Evolutionary conservation across 2,329 filamentous ascomycete species (phyloP).

Genomic region (Verticillium isaacii): DNA sequence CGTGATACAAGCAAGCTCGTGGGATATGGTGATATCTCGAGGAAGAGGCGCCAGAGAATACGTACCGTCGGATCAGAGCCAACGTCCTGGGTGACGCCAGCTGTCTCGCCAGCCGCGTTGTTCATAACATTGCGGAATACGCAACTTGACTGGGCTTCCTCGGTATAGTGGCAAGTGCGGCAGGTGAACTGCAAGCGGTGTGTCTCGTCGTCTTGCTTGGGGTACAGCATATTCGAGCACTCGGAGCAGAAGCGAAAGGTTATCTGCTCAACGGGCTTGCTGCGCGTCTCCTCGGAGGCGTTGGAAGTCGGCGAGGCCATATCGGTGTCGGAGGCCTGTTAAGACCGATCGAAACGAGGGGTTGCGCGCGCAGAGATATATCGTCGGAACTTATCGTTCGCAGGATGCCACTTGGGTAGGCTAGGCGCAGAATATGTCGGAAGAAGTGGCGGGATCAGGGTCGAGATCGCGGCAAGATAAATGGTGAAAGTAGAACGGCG

Average conservation of each 20-base stretch:
- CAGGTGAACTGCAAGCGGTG: conserved; percentile 92
- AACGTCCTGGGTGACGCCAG: conserved; percentile 95
- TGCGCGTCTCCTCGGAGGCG: conserved; percentile 33
- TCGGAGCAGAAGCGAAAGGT: conserved; percentile 98
- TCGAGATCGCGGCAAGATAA: no score
- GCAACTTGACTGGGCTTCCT: conserved; percentile 80
- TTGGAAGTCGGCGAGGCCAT: conserved; percentile 58
- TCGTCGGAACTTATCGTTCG: not conserved
- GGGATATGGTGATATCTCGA: conserved; percentile 38
- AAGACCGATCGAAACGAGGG: not conserved
- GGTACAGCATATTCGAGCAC: conserved; percentile 98
- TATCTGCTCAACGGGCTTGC: conserved; percentile 68
- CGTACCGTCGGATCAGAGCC: conserved; percentile 97
- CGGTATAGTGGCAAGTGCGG: conserved; percentile 89
- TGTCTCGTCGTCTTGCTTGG: conserved; percentile 83
- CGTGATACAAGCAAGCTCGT: conserved; percentile 19
- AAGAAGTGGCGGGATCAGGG: no score
- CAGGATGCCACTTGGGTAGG: no score
- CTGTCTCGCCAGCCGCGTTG: conserved; percentile 88
- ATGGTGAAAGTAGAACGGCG: no score
- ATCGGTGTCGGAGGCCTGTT: not conserved
- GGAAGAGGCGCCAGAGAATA: conserved; percentile 35
- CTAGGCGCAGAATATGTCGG: no score
- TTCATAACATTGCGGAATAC: conserved; percentile 94
- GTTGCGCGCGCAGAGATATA: not conserved